Percentiles rank a stretch among this genome's conserved stretches.
Conservation (phyloP, 768 basidiomycete species). For the Amanita brunnescens region DNA sequence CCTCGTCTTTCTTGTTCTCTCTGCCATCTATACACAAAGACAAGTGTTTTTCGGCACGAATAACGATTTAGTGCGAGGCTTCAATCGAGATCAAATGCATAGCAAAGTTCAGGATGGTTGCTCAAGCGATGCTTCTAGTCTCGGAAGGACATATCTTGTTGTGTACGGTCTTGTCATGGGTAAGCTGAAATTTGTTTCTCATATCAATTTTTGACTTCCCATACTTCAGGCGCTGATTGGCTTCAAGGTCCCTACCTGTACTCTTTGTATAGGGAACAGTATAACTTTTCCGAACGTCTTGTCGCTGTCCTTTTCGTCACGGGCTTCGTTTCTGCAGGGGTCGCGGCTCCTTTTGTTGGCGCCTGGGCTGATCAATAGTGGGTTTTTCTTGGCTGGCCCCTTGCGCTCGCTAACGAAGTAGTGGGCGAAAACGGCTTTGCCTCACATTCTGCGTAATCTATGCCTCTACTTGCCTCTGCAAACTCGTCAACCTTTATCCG, state of each 20-base stretch:
- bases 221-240: conserved; percentile 58
- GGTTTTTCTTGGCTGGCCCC: conserved; percentile 16
- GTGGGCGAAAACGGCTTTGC: conserved; percentile 61
- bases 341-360: conserved; percentile 63
- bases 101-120: background rate
- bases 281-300: conserved; percentile 48
- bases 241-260: conserved; percentile 76
- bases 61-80: background rate
- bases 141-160: conserved; percentile 41
- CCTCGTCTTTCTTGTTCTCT: conserved; percentile 24
- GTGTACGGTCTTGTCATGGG: conserved; percentile 75
- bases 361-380: conserved; percentile 75
- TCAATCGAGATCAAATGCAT: background rate
- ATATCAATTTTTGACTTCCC: background rate
- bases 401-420: conserved; percentile 14
- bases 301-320: conserved; percentile 73
- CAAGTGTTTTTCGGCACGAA: conserved; percentile 14
- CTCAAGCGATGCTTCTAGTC: background rate
- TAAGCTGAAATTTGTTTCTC: conserved; percentile 19
- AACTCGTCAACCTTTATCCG: conserved; percentile 47
- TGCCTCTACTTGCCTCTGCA: conserved; percentile 47
- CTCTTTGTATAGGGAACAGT: conserved; percentile 64
- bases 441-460: conserved; percentile 68
- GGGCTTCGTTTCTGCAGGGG: conserved; percentile 62
- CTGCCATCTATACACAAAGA: conserved; percentile 25